Evolutionary conservation across 495 filamentous ascomycete species (phyloP).

Genomic region (Penicillium argentinense): DNA sequence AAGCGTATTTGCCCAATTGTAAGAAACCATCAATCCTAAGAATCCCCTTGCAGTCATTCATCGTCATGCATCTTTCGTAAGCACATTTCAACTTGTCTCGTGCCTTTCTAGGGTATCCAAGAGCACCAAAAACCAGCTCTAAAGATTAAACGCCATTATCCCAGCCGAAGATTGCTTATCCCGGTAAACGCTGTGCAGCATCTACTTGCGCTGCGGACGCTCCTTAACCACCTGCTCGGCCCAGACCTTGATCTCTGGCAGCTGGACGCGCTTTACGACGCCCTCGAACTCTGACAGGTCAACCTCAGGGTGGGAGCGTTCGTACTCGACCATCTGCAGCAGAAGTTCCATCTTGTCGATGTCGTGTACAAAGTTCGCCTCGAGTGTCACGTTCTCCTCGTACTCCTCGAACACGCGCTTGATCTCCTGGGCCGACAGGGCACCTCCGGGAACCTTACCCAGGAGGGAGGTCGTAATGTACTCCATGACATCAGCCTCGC

Average conservation of each 20-base stretch:
- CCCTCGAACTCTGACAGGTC: constrained; percentile 83
- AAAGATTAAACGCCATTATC: constrained; percentile 1
- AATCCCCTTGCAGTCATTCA: constrained; percentile 12
- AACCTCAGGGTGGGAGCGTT: constrained; percentile 66
- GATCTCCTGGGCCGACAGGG: constrained; percentile 62
- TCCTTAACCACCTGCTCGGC: constrained; percentile 72
- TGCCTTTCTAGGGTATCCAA: constrained; percentile 23
- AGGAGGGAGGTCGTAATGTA: constrained; percentile 74
- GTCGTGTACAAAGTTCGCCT: constrained; percentile 90
- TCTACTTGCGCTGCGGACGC: constrained; percentile 49
- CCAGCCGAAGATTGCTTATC: neutral
- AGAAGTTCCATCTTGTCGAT: constrained; percentile 95
- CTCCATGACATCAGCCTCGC: constrained; percentile 86
- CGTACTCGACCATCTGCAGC: constrained; percentile 95
- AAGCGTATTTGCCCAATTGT: constrained; percentile 6
- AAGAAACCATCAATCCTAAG: neutral
- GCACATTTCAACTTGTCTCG: constrained; percentile 3
- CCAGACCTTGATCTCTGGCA: constrained; percentile 81
- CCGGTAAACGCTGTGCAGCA: neutral
- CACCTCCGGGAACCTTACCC: constrained; percentile 68
- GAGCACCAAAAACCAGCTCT: constrained; percentile 9
- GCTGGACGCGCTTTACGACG: constrained; percentile 68
- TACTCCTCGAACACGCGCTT: constrained; percentile 87
- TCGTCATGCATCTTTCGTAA: constrained; percentile 20
- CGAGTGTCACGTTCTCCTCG: constrained; percentile 77